Conservation (phyloP, 495 filamentous ascomycete genomes). For the Podospora conica region DNA sequence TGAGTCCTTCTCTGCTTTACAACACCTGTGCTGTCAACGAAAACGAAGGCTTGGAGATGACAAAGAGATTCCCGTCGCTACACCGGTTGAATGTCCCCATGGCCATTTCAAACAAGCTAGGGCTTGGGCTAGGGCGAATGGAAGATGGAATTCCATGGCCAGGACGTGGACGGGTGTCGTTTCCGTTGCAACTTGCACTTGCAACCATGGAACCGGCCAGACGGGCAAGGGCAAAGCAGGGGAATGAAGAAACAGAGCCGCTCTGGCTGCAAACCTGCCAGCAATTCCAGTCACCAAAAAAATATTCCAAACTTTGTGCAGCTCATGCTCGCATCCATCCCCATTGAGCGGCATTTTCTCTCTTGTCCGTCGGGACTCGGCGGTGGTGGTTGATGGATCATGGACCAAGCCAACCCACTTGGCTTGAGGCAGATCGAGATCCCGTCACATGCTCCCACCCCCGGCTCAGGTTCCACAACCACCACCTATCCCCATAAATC, state of each 20-base stretch:
- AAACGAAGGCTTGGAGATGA: neutral
- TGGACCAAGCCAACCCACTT: neutral
- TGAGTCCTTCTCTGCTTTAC: neutral
- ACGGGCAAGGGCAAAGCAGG: neutral
- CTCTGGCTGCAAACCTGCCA: neutral
- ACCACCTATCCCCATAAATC: neutral
- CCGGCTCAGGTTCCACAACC: neutral
- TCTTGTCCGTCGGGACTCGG: neutral
- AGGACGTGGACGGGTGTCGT: neutral
- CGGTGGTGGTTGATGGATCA: neutral
- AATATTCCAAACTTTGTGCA: neutral
- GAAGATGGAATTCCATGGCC: neutral
- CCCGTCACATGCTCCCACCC: neutral
- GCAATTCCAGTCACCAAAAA: neutral
- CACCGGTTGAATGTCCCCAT: neutral
- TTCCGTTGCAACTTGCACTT: neutral
- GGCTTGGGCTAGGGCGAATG: neutral
- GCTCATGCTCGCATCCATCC: neutral
- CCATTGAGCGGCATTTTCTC: neutral
- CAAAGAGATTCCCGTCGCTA: neutral
- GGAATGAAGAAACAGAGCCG: neutral
- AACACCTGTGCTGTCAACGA: constrained; percentile 1
- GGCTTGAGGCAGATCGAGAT: neutral
- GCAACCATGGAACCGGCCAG: neutral
- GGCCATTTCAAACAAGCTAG: neutral